Conservation (phyloP, 176 grass and related monocot genomes). For the Zoysia japonica region DNA sequence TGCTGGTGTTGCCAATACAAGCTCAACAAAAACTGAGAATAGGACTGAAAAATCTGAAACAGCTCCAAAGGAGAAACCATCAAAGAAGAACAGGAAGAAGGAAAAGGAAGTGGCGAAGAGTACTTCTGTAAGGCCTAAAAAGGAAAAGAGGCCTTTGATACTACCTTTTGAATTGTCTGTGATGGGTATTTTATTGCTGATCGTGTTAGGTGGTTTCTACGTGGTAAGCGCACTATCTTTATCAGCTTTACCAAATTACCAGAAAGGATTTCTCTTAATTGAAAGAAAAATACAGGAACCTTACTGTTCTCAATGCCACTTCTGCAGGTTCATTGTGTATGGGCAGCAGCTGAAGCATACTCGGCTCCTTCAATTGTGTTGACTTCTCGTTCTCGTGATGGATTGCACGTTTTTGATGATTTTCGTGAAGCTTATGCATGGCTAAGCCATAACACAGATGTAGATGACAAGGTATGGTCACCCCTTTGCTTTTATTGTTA, state of each 20-base stretch:
- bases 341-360: conserved; percentile 94
- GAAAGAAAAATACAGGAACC: no score
- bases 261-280: no score
- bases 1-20: neutral
- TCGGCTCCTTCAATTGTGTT: conserved; percentile 94
- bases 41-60: conserved; percentile 67
- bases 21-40: conserved; percentile 47
- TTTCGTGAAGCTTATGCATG: conserved; percentile 99
- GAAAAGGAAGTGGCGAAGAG: conserved; percentile 62
- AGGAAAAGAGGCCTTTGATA: conserved; percentile 62
- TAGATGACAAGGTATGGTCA: conserved; percentile 83
- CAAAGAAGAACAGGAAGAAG: conserved; percentile 85
- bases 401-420: conserved; percentile 97
- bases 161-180: conserved; percentile 76
- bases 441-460: conserved; percentile 96
- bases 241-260: no score
- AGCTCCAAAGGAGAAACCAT: conserved; percentile 69
- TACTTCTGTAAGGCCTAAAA: conserved; percentile 47
- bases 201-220: conserved; percentile 85
- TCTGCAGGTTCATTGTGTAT: conserved; percentile 96
- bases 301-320: neutral
- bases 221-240: conserved; percentile 53
- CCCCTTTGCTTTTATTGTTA: conserved; percentile 15
- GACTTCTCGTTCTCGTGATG: conserved; percentile 83
- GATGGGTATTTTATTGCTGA: conserved; percentile 66